Evolutionary conservation across 108 stramenopile genomes (phyloP).

Genomic region (Schizochytrium sp.): DNA sequence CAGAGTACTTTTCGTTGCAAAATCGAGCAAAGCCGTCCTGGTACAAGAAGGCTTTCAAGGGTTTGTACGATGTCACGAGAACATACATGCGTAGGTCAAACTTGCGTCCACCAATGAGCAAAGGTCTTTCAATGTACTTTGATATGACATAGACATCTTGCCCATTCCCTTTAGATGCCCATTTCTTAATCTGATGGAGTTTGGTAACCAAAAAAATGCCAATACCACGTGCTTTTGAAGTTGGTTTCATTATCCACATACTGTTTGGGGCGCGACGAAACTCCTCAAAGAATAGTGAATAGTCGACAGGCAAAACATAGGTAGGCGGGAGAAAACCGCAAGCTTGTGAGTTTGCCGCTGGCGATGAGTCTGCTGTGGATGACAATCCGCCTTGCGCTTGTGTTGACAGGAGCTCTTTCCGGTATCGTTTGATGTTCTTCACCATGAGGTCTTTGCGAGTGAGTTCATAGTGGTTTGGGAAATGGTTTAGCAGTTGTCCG

Average conservation of each 20-base stretch:
- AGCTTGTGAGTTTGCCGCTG: slow-evolving; percentile 13
- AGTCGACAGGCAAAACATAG: slow-evolving; percentile 76
- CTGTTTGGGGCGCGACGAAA: slow-evolving; percentile 72
- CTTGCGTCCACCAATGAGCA: slow-evolving; percentile 84
- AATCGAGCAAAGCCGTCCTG: slow-evolving; percentile 80
- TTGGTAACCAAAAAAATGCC: slow-evolving; percentile 79
- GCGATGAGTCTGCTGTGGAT: not conserved
- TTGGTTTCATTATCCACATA: slow-evolving; percentile 80
- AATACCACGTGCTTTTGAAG: slow-evolving; percentile 72
- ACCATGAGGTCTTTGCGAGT: slow-evolving; percentile 77
- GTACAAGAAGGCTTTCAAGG: slow-evolving; percentile 70
- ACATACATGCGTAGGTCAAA: slow-evolving; percentile 84
- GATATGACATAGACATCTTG: slow-evolving; percentile 74
- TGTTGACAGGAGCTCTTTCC: slow-evolving; percentile 64
- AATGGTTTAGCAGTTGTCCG: slow-evolving; percentile 77
- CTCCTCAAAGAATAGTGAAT: slow-evolving; percentile 75
- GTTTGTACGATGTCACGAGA: slow-evolving; percentile 71
- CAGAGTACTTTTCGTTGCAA: slow-evolving; percentile 79
- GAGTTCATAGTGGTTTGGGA: slow-evolving; percentile 75
- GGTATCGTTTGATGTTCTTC: slow-evolving; percentile 76
- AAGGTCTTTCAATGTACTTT: slow-evolving; percentile 84
- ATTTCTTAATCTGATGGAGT: slow-evolving; percentile 67
- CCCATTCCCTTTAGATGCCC: not conserved
- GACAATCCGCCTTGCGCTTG: not conserved
- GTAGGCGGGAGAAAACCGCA: slow-evolving; percentile 77